Evolutionary conservation across 495 filamentous ascomycete genomes (phyloP).

Genomic region (Aspergillus sparsus): DNA sequence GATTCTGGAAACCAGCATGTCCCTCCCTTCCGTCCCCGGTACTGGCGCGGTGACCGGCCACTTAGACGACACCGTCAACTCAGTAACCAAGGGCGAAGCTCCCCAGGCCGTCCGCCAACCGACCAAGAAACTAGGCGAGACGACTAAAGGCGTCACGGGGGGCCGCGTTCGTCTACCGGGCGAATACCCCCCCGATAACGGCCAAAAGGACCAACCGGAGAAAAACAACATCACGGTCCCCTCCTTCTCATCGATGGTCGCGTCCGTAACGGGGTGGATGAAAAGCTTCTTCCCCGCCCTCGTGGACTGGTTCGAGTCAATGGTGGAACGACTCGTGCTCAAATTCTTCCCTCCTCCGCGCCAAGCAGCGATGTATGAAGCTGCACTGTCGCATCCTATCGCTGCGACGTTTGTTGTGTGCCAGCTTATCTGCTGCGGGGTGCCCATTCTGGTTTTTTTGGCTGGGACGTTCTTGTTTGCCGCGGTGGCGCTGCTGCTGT

Average conservation of each 20-base stretch:
- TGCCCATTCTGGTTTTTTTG: constrained; percentile 40
- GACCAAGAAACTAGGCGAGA: background rate
- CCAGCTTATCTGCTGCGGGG: constrained; percentile 41
- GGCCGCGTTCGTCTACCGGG: background rate
- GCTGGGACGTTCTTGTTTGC: constrained; percentile 41
- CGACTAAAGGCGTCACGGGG: background rate
- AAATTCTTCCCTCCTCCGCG: constrained; percentile 33
- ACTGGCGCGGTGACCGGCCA: constrained; percentile 1
- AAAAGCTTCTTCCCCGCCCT: constrained; percentile 8
- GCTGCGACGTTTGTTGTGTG: constrained; percentile 40
- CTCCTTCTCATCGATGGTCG: background rate
- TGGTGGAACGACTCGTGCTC: constrained; percentile 29
- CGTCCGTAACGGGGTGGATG: constrained; percentile 1
- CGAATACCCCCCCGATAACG: background rate
- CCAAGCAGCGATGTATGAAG: constrained; percentile 35
- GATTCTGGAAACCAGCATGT: background rate
- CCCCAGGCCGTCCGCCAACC: background rate
- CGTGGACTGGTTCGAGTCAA: constrained; percentile 35
- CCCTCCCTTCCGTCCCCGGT: constrained; percentile 1
- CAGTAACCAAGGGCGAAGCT: constrained; percentile 1
- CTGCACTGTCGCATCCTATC: constrained; percentile 33
- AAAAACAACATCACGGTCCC: constrained; percentile 3
- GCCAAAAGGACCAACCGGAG: constrained; percentile 1
- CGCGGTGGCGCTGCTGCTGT: constrained; percentile 37
- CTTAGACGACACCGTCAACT: constrained; percentile 3